These are phyloP conservation scores for Nemania sp. DNA, from an alignment of 2,329 filamentous ascomycete genomes.

Conservation along the genomic window DNA sequence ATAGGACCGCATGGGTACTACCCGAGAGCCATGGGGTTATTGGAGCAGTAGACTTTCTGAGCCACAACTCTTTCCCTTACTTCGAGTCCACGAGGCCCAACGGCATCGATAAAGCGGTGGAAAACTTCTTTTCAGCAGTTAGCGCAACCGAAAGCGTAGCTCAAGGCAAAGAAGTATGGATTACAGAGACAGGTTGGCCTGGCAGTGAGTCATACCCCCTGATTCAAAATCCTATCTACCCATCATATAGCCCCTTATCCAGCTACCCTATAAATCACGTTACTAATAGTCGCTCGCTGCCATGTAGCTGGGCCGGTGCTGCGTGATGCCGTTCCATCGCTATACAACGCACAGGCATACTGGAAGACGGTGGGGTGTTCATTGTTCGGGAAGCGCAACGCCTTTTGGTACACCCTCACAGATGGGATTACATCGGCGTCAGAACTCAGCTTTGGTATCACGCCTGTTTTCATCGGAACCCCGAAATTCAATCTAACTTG, in stretches of 20 bases:
- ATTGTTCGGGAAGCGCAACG: constrained; percentile 42
- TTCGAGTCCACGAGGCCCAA: constrained; percentile 39
- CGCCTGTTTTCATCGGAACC: constrained; percentile 26
- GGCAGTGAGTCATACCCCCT: constrained; percentile 41
- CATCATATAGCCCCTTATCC: not conserved
- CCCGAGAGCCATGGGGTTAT: constrained; percentile 36
- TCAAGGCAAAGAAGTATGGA: constrained; percentile 37
- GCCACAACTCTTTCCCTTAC: constrained; percentile 41
- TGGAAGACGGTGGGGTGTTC: constrained; percentile 41
- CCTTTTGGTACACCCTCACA: constrained; percentile 61
- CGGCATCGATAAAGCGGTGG: constrained; percentile 33
- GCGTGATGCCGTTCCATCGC: constrained; percentile 35
- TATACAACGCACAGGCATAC: constrained; percentile 38
- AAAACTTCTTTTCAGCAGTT: constrained; percentile 37
- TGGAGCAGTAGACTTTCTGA: constrained; percentile 34
- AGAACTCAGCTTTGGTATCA: constrained; percentile 37
- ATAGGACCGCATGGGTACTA: constrained; percentile 39
- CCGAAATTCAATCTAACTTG: constrained; percentile 37
- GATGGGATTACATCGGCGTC: constrained; percentile 49
- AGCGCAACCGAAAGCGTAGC: constrained; percentile 36
- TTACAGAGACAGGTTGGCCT: constrained; percentile 42
- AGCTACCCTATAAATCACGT: not conserved
- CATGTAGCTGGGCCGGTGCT: constrained; percentile 34
- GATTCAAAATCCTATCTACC: not conserved
- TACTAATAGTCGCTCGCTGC: constrained; percentile 1